A percentile compares a stretch with the other conserved stretches of the same genome.
phyloP scores from a whole-genome alignment of 2,329 filamentous ascomycete genomes.

The Colletotrichum scovillei region DNA sequence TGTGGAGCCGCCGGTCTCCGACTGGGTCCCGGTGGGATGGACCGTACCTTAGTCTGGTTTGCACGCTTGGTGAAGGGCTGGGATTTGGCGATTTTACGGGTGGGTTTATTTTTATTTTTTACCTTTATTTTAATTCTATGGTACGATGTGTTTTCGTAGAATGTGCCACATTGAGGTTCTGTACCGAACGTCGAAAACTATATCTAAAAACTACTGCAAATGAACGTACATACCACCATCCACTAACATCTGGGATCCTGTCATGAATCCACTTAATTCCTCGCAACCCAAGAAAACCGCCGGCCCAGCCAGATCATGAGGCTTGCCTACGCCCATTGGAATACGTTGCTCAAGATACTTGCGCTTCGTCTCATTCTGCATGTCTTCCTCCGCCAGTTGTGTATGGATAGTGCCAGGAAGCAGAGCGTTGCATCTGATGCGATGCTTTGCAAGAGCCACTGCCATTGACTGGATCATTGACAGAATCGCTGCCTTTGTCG shows the following conservation, averaged over 20 bases:
- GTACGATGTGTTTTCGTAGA: neutral
- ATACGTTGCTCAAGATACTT: constrained; percentile 75
- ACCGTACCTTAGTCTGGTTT: neutral
- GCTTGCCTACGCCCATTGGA: constrained; percentile 70
- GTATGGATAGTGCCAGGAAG: constrained; percentile 78
- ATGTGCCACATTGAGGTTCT: no score
- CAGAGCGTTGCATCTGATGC: constrained; percentile 76
- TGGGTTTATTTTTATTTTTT: no score
- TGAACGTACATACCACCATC: constrained; percentile 82
- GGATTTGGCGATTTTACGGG: no score
- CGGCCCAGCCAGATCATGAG: constrained; percentile 75
- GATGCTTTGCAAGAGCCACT: constrained; percentile 72
- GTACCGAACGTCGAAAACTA: no score
- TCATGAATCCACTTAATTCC: constrained; percentile 73
- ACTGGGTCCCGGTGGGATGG: neutral
- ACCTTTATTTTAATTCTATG: neutral
- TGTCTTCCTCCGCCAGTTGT: constrained; percentile 75
- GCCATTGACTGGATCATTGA: constrained; percentile 77
- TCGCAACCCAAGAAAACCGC: constrained; percentile 78
- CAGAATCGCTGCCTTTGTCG: constrained; percentile 76
- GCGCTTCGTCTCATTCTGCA: constrained; percentile 72
- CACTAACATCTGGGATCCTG: constrained; percentile 76
- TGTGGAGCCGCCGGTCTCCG: neutral
- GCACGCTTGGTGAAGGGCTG: no score
- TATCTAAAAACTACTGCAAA: constrained; percentile 61